Evolutionary conservation across 1,284 basidiomycete species (phyloP).

Genomic region (Cystobasidium pallidum): DNA sequence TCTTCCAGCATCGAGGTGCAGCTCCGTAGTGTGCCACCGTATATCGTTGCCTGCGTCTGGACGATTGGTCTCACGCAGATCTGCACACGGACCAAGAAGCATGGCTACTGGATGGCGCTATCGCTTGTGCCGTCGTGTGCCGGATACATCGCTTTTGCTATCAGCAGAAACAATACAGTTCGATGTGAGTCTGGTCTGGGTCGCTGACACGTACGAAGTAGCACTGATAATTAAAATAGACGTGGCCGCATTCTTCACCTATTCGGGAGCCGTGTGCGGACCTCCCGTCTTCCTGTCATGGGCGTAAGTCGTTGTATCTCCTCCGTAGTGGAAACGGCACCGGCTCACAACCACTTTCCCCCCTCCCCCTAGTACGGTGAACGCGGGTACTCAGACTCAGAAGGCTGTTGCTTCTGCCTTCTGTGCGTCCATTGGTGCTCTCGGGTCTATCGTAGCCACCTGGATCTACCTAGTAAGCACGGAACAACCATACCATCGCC

Average conservation of each 20-base stretch:
- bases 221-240: no score
- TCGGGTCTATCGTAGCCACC: constrained; percentile 42
- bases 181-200: no score
- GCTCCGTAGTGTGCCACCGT: constrained; percentile 46
- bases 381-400: no score
- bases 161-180: neutral
- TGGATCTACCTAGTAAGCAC: constrained; percentile 37
- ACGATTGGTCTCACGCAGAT: constrained; percentile 29
- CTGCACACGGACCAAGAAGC: constrained; percentile 40
- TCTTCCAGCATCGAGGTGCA: constrained; percentile 11
- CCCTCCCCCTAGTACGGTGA: neutral
- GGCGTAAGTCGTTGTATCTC: constrained; percentile 42
- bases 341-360: neutral
- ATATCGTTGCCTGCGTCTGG: constrained; percentile 46
- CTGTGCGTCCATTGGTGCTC: constrained; percentile 44
- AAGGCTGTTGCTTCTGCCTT: constrained; percentile 48
- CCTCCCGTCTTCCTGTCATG: constrained; percentile 37
- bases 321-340: neutral
- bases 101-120: constrained; percentile 44
- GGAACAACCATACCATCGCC: constrained; percentile 15
- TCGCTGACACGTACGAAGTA: no score
- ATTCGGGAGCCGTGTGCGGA: neutral
- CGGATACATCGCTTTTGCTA: constrained; percentile 49
- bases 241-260: neutral
- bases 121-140: constrained; percentile 39